Evolutionary conservation across 2,329 filamentous ascomycete species (phyloP).

Genomic region (Exophiala lecanii-corni): DNA sequence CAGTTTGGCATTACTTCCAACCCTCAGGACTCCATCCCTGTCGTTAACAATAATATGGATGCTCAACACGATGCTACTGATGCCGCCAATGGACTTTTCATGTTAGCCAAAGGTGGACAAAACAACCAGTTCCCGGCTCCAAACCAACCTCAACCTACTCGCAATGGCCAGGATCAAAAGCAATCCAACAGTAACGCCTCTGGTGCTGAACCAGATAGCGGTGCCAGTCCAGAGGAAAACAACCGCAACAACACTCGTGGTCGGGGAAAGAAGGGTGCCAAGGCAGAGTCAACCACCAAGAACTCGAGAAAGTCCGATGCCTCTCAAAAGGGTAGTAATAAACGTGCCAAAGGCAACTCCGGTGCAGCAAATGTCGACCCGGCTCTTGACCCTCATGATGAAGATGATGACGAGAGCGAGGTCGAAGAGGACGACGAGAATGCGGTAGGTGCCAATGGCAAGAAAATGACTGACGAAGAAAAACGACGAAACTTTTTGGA

Average conservation of each 20-base stretch:
- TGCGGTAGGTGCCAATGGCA: conserved; percentile 36
- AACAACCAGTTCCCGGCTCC: conserved; percentile 50
- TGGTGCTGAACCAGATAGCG: conserved; percentile 56
- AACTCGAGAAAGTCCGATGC: conserved; percentile 73
- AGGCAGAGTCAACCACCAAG: conserved; percentile 48
- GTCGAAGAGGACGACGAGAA: conserved; percentile 46
- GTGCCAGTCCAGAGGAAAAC: conserved; percentile 65
- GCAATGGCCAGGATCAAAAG: conserved; percentile 39
- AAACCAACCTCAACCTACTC: conserved; percentile 41
- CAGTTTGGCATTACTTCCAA: conserved; percentile 41
- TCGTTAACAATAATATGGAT: conserved; percentile 38
- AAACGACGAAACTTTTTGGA: conserved; percentile 98
- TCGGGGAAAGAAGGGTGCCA: conserved; percentile 58
- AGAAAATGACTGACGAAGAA: conserved; percentile 97
- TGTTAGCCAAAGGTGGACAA: conserved; percentile 68
- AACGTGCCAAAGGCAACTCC: conserved; percentile 65
- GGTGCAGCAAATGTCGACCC: conserved; percentile 38
- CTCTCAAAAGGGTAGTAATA: conserved; percentile 62
- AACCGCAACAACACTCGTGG: conserved; percentile 63
- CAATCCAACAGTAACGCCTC: conserved; percentile 40
- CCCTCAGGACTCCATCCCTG: conserved; percentile 35
- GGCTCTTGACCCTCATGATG: conserved; percentile 43
- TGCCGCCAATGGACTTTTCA: conserved; percentile 87
- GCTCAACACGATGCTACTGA: conserved; percentile 87
- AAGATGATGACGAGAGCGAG: conserved; percentile 53